phyloP scores from a whole-genome alignment of 345 rosid species.

The Tarenaya hassleriana region DNA sequence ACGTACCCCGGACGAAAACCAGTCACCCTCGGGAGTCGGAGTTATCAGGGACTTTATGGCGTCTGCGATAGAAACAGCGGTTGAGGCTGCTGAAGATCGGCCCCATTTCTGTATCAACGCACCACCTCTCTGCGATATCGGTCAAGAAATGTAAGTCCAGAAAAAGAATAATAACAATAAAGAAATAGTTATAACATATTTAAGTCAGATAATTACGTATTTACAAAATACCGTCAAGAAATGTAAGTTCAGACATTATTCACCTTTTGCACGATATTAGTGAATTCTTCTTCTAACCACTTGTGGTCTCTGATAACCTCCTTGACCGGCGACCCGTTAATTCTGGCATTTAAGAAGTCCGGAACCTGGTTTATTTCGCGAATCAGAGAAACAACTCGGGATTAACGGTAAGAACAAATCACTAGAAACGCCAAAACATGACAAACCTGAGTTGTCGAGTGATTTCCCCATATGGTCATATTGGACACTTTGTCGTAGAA shows the following conservation, averaged over 20 bases:
- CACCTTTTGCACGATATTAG: conserved; percentile 90
- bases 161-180: conserved; percentile 10
- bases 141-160: no score
- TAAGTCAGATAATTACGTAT: no score
- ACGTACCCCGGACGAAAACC: conserved; percentile 94
- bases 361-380: conserved; percentile 59
- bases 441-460: conserved; percentile 91
- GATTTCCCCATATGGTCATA: conserved; percentile 98
- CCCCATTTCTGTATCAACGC: conserved; percentile 94
- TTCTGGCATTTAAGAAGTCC: conserved; percentile 87
- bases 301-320: conserved; percentile 83
- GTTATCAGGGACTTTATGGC: conserved; percentile 81
- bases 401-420: not conserved
- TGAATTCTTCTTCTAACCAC: conserved; percentile 95
- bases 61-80: conserved; percentile 84
- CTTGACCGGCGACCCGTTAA: conserved; percentile 74
- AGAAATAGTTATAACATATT: not conserved
- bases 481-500: conserved; percentile 95
- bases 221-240: not conserved
- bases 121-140: conserved; percentile 84
- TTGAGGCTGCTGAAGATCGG: conserved; percentile 98
- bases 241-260: not conserved
- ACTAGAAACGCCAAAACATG: not conserved
- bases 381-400: conserved; percentile 15
- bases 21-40: conserved; percentile 94